phyloP scores from a whole-genome alignment of 345 rosid species.

The Kandelia obovata region DNA sequence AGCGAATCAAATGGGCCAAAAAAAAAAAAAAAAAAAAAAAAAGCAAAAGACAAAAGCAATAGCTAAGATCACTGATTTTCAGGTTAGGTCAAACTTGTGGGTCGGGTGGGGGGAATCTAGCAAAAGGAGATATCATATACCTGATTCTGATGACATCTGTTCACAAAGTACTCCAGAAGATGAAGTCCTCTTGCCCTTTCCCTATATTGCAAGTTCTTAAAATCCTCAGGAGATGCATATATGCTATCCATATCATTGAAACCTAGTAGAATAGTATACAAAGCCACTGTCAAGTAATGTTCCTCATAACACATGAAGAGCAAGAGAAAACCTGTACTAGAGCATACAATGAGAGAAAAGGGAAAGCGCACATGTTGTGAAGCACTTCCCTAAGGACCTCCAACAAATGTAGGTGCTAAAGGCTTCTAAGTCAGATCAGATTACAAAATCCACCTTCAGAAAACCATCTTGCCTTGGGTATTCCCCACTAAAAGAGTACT shows the following conservation, averaged over 20 bases:
- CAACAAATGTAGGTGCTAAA: too few species aligned
- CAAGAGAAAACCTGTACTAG: neutral
- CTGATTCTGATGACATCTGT: constrained; percentile 73
- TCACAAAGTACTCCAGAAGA: constrained; percentile 84
- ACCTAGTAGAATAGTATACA: constrained; percentile 32
- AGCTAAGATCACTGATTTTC: neutral
- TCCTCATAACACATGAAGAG: neutral
- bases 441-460: too few species aligned
- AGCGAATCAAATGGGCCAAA: constrained; percentile 6
- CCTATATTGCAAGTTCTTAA: constrained; percentile 47
- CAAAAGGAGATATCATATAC: constrained; percentile 33
- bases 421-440: too few species aligned
- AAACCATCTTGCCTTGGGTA: too few species aligned
- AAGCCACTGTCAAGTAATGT: constrained; percentile 1
- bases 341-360: neutral
- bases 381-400: too few species aligned
- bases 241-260: constrained; percentile 83
- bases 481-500: too few species aligned
- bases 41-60: too few species aligned
- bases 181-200: constrained; percentile 71
- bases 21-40: neutral
- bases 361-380: neutral
- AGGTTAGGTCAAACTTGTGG: neutral
- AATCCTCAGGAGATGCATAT: constrained; percentile 87
- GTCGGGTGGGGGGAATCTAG: neutral